Base-by-base conservation (phyloP, 2,329 filamentous ascomycete species). In the Alternaria longipes region DNA sequence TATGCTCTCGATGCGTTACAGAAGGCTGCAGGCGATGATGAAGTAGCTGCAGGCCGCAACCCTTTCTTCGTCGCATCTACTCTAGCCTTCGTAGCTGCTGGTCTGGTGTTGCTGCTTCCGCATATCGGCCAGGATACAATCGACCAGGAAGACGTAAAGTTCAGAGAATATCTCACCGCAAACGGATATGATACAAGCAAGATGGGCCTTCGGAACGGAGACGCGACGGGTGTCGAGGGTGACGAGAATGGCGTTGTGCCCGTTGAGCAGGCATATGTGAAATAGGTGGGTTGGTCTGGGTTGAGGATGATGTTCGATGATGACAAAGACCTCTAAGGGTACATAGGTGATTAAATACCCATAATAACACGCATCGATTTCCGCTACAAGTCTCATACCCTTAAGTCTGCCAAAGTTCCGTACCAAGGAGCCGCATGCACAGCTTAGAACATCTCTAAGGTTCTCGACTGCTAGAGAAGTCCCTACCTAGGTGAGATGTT, bases 51-150 rank as follows among this genome's bases (percentile, higher is more conserved):
- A 5, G 92, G 92, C 1, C 93, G 97, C 75, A 93, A 96, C 68
- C 93, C 93, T 0, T 97, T 97, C 81, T 97, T 89, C 78, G 92
- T 97, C n/a, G 90, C 89, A 2, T 91, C 89, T 40, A 83, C 86
- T 24, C 79, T 97, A 56, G 95, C 92, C 68, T 82, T 97, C 50
- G 90, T 89, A 2, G 92, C 91, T 0, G 79, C 81, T 9, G 76
- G 94, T 28, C 87, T 87, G 1, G 81, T 90, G 8, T 86, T 93
- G 69, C 85, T 86, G 59, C 78, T 97, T 51, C 94, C 94, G 0
- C 81, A 91, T 49, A 90, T 97, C 62, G 89, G 89, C 11, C 87
- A 96, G 80, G 91, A 97, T 70, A 97, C 92, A 0, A 96, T 97
- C 64, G 86, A 89, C 1, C 73, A 85, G 16, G 94, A 97, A 78